These are phyloP conservation scores for Leishmania amazonensis DNA, from an alignment of 208 protist species.

Conservation along the genomic window DNA sequence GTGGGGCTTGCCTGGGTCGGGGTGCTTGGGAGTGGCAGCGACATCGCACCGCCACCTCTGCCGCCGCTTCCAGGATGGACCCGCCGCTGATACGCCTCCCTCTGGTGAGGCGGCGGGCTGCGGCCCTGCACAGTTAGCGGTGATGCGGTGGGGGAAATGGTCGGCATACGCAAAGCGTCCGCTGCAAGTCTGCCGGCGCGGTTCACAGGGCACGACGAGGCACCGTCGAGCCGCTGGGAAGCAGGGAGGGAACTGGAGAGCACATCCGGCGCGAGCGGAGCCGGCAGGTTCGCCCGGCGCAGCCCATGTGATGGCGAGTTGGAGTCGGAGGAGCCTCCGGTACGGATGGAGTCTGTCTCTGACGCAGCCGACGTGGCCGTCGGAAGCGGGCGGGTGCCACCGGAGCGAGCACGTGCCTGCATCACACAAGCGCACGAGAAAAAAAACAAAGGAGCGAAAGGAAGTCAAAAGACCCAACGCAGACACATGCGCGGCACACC, in stretches of 20 bases:
- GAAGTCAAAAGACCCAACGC: too few relatives aligned
- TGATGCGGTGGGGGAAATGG: constrained; percentile 7
- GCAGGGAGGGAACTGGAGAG: constrained; percentile 6
- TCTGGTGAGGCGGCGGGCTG: constrained; percentile 11
- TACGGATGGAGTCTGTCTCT: constrained; percentile 1
- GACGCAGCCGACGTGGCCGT: background rate
- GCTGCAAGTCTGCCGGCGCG: background rate
- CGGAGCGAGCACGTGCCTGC: constrained; percentile 19
- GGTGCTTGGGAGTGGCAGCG: background rate
- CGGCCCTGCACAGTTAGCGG: constrained; percentile 6
- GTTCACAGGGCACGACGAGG: constrained; percentile 14
- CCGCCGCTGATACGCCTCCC: background rate
- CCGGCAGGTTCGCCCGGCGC: constrained; percentile 13
- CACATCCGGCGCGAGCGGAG: constrained; percentile 9
- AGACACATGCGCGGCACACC: background rate
- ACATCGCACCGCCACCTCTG: background rate
- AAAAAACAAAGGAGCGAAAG: background rate
- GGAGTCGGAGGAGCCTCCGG: constrained; percentile 4
- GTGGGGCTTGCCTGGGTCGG: background rate
- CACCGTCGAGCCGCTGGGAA: constrained; percentile 4
- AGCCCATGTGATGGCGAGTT: background rate
- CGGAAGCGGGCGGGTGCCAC: constrained; percentile 2
- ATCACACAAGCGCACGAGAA: constrained; percentile 8
- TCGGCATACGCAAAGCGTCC: constrained; percentile 16
- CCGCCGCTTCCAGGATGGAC: background rate